Conservation (phyloP, 257 asterid species). For the Solanum etuberosum region DNA sequence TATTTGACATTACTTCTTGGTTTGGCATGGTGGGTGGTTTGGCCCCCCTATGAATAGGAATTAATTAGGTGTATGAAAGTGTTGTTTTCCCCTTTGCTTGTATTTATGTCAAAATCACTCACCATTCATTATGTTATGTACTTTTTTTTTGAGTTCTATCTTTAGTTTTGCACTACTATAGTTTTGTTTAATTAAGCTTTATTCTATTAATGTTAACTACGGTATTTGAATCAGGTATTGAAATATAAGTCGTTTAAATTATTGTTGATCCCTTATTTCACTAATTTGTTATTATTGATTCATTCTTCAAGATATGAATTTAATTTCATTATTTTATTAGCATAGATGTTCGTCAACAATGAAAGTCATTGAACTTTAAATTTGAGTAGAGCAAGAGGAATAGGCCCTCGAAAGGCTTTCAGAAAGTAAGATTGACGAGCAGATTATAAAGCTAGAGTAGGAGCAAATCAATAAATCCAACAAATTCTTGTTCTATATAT, state of each 20-base stretch:
- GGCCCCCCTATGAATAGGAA: background rate
- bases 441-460: background rate
- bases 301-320: no score
- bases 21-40: background rate
- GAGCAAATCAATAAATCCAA: background rate
- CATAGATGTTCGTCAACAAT: no score
- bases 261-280: background rate
- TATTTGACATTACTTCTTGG: background rate
- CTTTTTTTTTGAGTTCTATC: background rate
- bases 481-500: background rate
- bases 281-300: background rate
- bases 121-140: background rate
- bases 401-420: no score
- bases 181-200: background rate
- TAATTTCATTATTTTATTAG: no score
- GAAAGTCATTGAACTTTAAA: no score
- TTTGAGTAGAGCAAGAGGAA: no score
- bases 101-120: background rate
- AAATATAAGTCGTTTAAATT: background rate
- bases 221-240: background rate
- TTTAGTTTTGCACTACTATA: background rate
- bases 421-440: no score
- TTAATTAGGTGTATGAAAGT: background rate
- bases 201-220: background rate
- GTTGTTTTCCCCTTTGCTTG: background rate